phyloP scores from a whole-genome alignment of 2,329 filamentous ascomycete genomes.

The Neocucurbitaria cava region DNA sequence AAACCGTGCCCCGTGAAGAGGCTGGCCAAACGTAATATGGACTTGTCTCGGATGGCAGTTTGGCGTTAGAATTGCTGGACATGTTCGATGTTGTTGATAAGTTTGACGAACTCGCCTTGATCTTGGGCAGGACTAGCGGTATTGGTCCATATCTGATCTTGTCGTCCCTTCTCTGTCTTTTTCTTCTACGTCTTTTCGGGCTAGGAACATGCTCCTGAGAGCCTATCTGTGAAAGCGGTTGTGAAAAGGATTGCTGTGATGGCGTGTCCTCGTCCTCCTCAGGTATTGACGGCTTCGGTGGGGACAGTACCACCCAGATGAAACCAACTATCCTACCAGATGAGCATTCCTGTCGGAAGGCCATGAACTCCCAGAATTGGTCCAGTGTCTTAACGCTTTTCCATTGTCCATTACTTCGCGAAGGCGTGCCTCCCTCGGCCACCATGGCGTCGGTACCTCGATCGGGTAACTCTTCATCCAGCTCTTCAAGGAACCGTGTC shows the following conservation, averaged over 20 bases:
- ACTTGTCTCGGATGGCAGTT: constrained; percentile 59
- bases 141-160: constrained; percentile 63
- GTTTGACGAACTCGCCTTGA: constrained; percentile 62
- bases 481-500: constrained; percentile 82
- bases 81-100: constrained; percentile 56
- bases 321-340: constrained; percentile 92
- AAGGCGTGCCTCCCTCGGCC: constrained; percentile 49
- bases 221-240: constrained; percentile 23
- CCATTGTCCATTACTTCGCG: constrained; percentile 73
- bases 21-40: constrained; percentile 71
- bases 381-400: constrained; percentile 81
- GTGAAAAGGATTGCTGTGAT: constrained; percentile 32
- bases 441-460: constrained; percentile 48
- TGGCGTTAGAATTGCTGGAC: constrained; percentile 43
- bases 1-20: constrained; percentile 66
- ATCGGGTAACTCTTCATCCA: constrained; percentile 81
- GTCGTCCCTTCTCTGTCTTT: constrained; percentile 28
- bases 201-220: constrained; percentile 22
- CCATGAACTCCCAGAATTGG: constrained; percentile 99
- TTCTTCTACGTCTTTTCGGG: constrained; percentile 21
- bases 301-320: constrained; percentile 85
- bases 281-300: constrained; percentile 55
- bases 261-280: constrained; percentile 39
- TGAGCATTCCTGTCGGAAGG: constrained; percentile 93
- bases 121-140: constrained; percentile 66